A percentile compares a stretch with the other conserved stretches of the same genome.
Evolutionary conservation across 2,329 filamentous ascomycete species (phyloP).

Genomic region (Ascochyta clinopodiicola): DNA sequence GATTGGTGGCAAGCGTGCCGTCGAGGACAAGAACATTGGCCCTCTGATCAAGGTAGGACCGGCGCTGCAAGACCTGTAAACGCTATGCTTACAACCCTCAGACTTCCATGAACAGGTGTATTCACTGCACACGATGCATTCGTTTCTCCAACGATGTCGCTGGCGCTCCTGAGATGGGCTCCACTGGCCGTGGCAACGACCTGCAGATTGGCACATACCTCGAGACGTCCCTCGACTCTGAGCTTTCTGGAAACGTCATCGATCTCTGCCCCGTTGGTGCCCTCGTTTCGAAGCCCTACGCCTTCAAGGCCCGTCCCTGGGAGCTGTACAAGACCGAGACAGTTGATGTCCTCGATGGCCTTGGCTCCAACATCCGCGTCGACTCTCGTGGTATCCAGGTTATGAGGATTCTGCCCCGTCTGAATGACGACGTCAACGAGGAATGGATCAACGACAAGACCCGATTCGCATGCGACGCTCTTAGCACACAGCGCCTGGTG

Average conservation of each 20-base stretch:
- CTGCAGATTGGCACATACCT: conserved; percentile 98
- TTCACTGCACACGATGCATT: conserved; percentile 97
- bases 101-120: conserved; percentile 99
- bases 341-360: conserved; percentile 88
- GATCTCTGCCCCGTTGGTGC: conserved; percentile 98
- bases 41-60: conserved; percentile 78
- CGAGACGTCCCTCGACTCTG: conserved; percentile 90
- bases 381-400: conserved; percentile 94
- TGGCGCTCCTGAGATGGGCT: conserved; percentile 93
- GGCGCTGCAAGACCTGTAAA: background rate
- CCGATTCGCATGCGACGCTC: conserved; percentile 92
- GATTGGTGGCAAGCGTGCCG: conserved; percentile 90
- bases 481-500: conserved; percentile 94
- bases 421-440: conserved; percentile 98
- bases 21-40: conserved; percentile 99
- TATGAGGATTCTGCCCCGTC: conserved; percentile 88
- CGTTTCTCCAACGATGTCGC: conserved; percentile 98
- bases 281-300: conserved; percentile 95
- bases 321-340: conserved; percentile 96
- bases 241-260: conserved; percentile 96
- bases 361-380: conserved; percentile 93
- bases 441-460: conserved; percentile 99
- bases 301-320: conserved; percentile 96
- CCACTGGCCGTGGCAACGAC: conserved; percentile 92
- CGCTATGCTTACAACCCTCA: conserved; percentile 41